Base-by-base conservation (phyloP, 371 early-diverging fungal species). In the Cokeromyces recurvatus region DNA sequence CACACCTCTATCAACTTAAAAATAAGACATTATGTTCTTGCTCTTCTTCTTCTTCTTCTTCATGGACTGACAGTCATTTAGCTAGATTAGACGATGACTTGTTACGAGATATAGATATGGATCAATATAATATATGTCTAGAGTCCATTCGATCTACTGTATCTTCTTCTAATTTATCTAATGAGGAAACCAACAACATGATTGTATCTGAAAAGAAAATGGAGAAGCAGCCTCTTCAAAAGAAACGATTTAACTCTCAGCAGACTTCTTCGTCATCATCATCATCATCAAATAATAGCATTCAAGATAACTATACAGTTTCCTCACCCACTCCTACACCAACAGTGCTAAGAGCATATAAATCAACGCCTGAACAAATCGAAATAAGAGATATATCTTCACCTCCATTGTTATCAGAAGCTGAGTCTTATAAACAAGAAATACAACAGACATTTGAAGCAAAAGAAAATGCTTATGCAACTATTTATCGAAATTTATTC, bases 401-500 rank as follows among this genome's bases (percentile, higher is more conserved):
- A n/a, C n/a, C n/a, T n/a, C n/a, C n/a, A n/a, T n/a, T n/a, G 12
- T 19, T 44, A 31, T 37, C 38, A 6, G 51, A 51, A 17, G 51
- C 51, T 22, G 51, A 51, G 19, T 14, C 16, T n/a, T 38, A 44
- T 14, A 51, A 51, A 14, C 7, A 38, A 32, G 24, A 37, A 22
- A n/a, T 48, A 32, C 48, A 48, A 10, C 38, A 48, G 10, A 19
- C 12, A 8, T 48, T 24, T 22, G 34, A 44, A 32, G 32, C 19
- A 11, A 36, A 38, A 21, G 27, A 50, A 14, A 27, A 43, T 1
- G 39, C 39, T 1, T 24, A 44, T 24, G 21, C 25, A 5, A 12
- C 15, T 11, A 44, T 51, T 17, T 29, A 38, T 12, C 37, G 27
- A 19, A 51, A 44, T 15, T 16, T 51, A 9, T 38, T 51, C 14